Conservation (phyloP, 495 filamentous ascomycete species). For the Filosporella fistucella region DNA sequence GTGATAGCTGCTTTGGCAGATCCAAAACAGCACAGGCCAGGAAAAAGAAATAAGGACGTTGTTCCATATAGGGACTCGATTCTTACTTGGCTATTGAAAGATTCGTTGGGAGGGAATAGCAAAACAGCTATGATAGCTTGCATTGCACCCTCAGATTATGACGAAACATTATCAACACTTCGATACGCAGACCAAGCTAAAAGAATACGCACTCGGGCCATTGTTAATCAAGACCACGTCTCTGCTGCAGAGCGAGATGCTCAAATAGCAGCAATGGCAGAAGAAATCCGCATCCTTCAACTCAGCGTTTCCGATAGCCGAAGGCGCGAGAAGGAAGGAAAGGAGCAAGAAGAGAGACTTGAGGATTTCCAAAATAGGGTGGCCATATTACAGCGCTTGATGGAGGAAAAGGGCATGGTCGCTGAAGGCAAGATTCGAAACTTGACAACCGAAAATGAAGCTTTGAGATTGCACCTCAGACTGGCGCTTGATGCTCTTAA, state of each 20-base stretch:
- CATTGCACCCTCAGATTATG: conserved; percentile 91
- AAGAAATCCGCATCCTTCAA: conserved; percentile 82
- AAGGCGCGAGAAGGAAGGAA: conserved; percentile 41
- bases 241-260: conserved; percentile 85
- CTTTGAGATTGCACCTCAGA: conserved; percentile 77
- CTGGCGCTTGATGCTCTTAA: conserved; percentile 80
- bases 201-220: conserved; percentile 92
- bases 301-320: conserved; percentile 60
- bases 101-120: conserved; percentile 88
- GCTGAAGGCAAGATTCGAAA: conserved; percentile 87
- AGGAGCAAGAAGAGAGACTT: conserved; percentile 60
- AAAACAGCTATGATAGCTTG: conserved; percentile 99
- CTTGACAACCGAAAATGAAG: conserved; percentile 84
- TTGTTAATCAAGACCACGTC: conserved; percentile 89
- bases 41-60: conserved; percentile 57
- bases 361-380: conserved; percentile 92
- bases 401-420: conserved; percentile 87
- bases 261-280: conserved; percentile 89
- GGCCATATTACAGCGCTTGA: conserved; percentile 78
- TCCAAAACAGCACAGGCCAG: conserved; percentile 54
- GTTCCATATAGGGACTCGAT: conserved; percentile 96
- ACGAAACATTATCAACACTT: conserved; percentile 92
- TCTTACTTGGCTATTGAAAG: conserved; percentile 96
- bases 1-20: conserved; percentile 97
- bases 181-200: conserved; percentile 98